Evolutionary conservation across 257 asterid genomes (phyloP), one percentile per base, ranked within the genome.

Genomic region (Ligustrum vulgare): DNA sequence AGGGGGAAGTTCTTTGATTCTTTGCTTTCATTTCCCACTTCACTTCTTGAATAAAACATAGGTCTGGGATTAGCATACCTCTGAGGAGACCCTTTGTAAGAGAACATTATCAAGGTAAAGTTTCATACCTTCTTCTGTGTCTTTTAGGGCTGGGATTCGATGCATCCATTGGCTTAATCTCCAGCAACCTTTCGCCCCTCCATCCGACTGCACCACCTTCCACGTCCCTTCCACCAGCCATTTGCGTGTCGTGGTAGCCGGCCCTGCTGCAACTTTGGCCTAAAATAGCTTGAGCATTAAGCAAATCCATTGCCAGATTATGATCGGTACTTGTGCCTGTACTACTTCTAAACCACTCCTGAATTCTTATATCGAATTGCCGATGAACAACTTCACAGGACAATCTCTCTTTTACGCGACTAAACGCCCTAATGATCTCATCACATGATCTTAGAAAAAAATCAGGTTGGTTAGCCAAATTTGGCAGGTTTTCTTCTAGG

Each of bases 81-180:
- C 47, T 39, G 47, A 9, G 47, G 47, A 11, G 9, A 10, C 47
- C 10, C 45, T 39, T 39, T 13, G 2, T 8, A 39, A 39, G 45
- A 39, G 9, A 39, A 39, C 15, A 45, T 8, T 13, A 20, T 75
- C 20, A 69, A 35, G n/a, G 18, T 12, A 74, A 77, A 83, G 63
- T 66, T 84, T 67, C 80, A 78, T 80, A 91, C 98, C 96, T 89
- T 82, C 79, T 83, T 73, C 92, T 78, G 9, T 20, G 87, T 58
- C 83, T 85, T 10, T 73, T 85, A 0, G 87, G 60, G 71, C 62
- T 76, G 15, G 4, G 47, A 76, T 81, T 83, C 65, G 86, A 45
- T 74, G 83, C 83, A 79, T 79, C 76, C 7, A 12, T n/a, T 2
- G 64, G 20, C 58, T 3, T 37, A 67, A 73, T 47, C n/a, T 72